Evolutionary conservation across 2,329 filamentous ascomycete species (phyloP).

Genomic region (Podosphaera fusca): DNA sequence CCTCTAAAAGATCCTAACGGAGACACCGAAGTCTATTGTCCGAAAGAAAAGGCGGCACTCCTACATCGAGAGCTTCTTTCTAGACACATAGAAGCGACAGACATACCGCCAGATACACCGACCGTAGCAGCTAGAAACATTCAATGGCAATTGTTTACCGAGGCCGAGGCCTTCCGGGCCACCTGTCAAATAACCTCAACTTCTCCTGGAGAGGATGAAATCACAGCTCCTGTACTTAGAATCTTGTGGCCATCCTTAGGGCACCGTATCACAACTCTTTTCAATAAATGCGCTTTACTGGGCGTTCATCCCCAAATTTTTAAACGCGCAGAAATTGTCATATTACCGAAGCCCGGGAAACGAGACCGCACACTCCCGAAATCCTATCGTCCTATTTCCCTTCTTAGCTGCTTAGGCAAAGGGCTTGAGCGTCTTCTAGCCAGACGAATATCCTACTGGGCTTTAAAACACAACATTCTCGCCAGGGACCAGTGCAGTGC

Average conservation of each 20-base stretch:
- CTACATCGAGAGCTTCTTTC: not conserved
- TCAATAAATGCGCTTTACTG: too few relatives aligned
- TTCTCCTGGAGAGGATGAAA: not conserved
- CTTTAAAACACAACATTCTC: not conserved
- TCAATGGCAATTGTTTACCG: too few relatives aligned
- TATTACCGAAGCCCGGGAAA: not conserved
- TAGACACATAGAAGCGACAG: not conserved
- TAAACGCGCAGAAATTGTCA: not conserved
- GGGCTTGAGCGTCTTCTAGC: not conserved
- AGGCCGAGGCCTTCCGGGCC: not conserved
- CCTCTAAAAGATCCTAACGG: not conserved
- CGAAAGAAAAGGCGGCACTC: not conserved
- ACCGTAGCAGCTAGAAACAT: not conserved
- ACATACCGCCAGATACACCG: not conserved
- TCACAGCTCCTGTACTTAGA: too few relatives aligned
- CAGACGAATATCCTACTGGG: not conserved
- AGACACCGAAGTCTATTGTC: not conserved
- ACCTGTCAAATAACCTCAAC: not conserved
- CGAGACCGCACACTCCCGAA: too few relatives aligned
- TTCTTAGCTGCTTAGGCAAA: not conserved
- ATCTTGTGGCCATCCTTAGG: too few relatives aligned
- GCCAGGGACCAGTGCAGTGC: not conserved
- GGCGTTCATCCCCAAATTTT: not conserved
- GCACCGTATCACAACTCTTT: too few relatives aligned
- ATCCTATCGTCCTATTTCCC: too few relatives aligned